These are phyloP conservation scores for Verticillium klebahnii DNA, from an alignment of 2,329 filamentous ascomycete species.

Conservation along the genomic window DNA sequence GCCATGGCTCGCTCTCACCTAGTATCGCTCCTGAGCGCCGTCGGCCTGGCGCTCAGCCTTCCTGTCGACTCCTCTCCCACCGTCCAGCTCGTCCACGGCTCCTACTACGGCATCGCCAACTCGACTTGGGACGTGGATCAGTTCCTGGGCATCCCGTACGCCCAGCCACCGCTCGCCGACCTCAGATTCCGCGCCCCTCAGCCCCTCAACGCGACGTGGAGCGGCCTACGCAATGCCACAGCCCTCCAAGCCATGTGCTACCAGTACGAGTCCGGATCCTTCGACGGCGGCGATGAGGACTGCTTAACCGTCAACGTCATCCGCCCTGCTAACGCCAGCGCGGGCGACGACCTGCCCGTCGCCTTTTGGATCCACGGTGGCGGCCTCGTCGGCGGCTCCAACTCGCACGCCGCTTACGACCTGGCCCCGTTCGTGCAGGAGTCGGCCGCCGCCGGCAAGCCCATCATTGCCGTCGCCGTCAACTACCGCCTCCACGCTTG, in stretches of 20 bases:
- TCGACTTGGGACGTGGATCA: too few species aligned
- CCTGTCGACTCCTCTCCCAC: too few species aligned
- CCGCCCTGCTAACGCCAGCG: constrained; percentile 37
- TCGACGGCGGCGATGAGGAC: not conserved
- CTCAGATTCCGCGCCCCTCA: constrained; percentile 13
- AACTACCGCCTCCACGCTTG: constrained; percentile 34
- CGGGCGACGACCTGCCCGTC: constrained; percentile 56
- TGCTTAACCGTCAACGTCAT: not conserved
- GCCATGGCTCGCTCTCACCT: too few species aligned
- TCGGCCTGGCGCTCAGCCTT: too few species aligned
- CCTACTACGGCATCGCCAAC: too few species aligned
- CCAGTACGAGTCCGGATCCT: not conserved
- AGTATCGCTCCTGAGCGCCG: too few species aligned
- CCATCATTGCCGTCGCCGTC: constrained; percentile 29
- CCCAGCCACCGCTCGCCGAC: constrained; percentile 11
- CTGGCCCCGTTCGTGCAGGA: too few species aligned
- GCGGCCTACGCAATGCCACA: not conserved
- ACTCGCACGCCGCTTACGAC: too few species aligned
- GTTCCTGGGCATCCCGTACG: constrained; percentile 12
- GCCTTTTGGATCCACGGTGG: constrained; percentile 55
- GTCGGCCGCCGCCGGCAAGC: too few species aligned
- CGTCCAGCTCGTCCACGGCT: too few species aligned
- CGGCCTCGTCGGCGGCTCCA: too few species aligned
- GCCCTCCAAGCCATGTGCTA: not conserved
- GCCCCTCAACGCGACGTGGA: not conserved